Conservation (phyloP, 1,139 yeast species). For the Protomyces pachydermus region DNA sequence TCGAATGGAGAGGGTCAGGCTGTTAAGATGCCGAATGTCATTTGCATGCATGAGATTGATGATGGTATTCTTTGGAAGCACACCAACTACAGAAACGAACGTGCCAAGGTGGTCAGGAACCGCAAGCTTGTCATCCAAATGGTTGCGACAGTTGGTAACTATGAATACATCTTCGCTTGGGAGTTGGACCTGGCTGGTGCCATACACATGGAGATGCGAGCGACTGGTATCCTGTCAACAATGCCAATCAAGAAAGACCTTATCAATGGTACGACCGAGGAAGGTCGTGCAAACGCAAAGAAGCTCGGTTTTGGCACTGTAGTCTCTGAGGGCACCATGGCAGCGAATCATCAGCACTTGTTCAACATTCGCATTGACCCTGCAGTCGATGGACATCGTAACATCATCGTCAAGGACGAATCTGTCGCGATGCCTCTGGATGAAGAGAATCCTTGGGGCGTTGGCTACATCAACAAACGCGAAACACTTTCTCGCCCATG, state of each 20-base stretch:
- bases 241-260: conserved; percentile 52
- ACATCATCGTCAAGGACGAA: conserved; percentile 47
- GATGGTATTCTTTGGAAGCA: conserved; percentile 74
- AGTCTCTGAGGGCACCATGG: conserved; percentile 74
- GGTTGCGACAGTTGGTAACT: conserved; percentile 78
- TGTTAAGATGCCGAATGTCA: conserved; percentile 64
- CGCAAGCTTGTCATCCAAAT: conserved; percentile 67
- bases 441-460: conserved; percentile 20
- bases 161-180: conserved; percentile 80
- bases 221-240: conserved; percentile 76
- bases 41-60: conserved; percentile 80
- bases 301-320: conserved; percentile 70
- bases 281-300: conserved; percentile 41
- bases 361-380: conserved; percentile 73
- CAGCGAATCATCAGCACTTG: conserved; percentile 80
- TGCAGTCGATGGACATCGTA: conserved; percentile 70
- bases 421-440: conserved; percentile 19
- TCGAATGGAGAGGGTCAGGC: conserved; percentile 63
- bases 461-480: conserved; percentile 9
- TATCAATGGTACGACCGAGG: conserved; percentile 3
- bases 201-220: conserved; percentile 67
- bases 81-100: conserved; percentile 66
- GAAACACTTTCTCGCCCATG: conserved; percentile 43
- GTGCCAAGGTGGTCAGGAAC: conserved; percentile 67
- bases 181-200: conserved; percentile 77